Evolutionary conservation across 2,329 filamentous ascomycete species (phyloP).

Genomic region (Lachnellula hyalina): DNA sequence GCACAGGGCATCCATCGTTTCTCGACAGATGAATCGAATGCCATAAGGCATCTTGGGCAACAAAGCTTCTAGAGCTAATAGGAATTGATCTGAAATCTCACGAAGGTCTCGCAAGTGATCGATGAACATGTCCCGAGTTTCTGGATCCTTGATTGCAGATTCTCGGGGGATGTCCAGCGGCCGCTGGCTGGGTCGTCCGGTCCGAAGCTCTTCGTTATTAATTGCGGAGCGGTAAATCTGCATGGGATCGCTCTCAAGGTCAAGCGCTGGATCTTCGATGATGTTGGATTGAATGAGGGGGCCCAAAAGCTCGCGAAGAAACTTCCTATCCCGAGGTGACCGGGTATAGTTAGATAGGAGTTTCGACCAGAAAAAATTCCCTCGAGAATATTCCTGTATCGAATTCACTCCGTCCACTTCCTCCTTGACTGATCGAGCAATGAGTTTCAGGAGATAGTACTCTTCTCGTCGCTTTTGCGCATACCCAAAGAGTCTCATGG

Average conservation of each 20-base stretch:
- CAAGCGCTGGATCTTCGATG: conserved; percentile 82
- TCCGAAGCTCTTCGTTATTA: conserved; percentile 94
- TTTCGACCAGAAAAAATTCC: conserved; percentile 90
- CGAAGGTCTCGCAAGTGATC: conserved; percentile 89
- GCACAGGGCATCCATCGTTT: conserved; percentile 75
- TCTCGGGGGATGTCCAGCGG: conserved; percentile 83
- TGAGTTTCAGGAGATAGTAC: conserved; percentile 89
- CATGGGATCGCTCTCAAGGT: conserved; percentile 94
- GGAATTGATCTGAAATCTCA: conserved; percentile 90
- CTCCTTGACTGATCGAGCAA: conserved; percentile 76
- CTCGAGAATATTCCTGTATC: conserved; percentile 80
- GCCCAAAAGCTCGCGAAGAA: conserved; percentile 78
- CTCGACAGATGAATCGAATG: conserved; percentile 78
- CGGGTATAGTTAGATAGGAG: conserved; percentile 82
- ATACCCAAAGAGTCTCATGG: conserved; percentile 96
- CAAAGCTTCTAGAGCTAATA: conserved; percentile 74
- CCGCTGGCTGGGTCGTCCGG: conserved; percentile 74
- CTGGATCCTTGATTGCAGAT: conserved; percentile 89
- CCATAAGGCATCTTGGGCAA: conserved; percentile 89
- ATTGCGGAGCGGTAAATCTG: conserved; percentile 95
- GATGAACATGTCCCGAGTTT: conserved; percentile 89
- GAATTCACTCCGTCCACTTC: conserved; percentile 70
- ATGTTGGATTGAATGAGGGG: conserved; percentile 86
- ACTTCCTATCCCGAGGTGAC: conserved; percentile 88
- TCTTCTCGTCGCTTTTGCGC: conserved; percentile 95